Conservation (phyloP, 2,329 filamentous ascomycete species). For the Arthrobotrys sphaeroides region DNA sequence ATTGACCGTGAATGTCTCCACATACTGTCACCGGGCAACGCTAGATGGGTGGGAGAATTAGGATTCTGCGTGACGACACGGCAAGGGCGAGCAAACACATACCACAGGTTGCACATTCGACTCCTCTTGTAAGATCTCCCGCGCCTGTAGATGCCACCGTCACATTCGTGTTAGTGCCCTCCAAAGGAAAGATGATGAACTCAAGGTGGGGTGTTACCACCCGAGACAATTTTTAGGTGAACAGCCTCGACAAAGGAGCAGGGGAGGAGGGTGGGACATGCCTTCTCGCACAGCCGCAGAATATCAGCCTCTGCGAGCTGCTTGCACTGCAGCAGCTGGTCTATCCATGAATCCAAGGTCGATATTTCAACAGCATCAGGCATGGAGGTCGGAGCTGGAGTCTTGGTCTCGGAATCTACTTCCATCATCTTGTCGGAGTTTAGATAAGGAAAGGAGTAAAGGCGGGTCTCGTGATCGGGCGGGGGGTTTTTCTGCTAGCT, state of each 20-base stretch:
- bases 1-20: conserved; percentile 98
- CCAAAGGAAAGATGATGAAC: conserved; percentile 19
- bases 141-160: conserved; percentile 69
- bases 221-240: not conserved
- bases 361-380: conserved; percentile 83
- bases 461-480: conserved; percentile 50
- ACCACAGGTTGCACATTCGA: conserved; percentile 99
- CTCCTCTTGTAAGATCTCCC: conserved; percentile 96
- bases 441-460: conserved; percentile 33
- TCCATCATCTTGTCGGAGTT: conserved; percentile 72
- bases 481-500: conserved; percentile 29
- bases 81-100: conserved; percentile 62
- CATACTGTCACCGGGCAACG: conserved; percentile 99
- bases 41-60: conserved; percentile 63
- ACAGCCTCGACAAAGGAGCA: not conserved
- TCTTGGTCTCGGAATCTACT: conserved; percentile 80
- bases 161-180: conserved; percentile 28
- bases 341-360: conserved; percentile 98
- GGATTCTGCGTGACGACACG: conserved; percentile 9
- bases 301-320: conserved; percentile 95
- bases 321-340: conserved; percentile 98
- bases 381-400: conserved; percentile 79
- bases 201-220: not conserved
- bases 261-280: conserved; percentile 63
- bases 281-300: conserved; percentile 96